Evolutionary conservation across 192 early-diverging fungal genomes (phyloP).

Genomic region (Coemansia aciculifera): DNA sequence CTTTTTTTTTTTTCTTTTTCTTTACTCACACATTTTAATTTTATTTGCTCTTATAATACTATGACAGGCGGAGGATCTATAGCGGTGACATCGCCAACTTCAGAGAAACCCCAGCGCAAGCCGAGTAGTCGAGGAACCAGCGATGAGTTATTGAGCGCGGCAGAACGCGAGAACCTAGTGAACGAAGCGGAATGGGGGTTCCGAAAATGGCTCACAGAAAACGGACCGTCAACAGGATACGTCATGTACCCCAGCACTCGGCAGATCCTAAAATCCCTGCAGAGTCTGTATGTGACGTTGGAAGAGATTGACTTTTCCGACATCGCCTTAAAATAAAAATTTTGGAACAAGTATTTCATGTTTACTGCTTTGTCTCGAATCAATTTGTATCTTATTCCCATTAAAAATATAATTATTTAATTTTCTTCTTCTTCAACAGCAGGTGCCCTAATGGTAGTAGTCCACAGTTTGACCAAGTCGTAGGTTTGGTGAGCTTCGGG

Average conservation of each 20-base stretch:
- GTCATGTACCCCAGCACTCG: conserved; percentile 48
- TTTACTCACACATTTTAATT: not conserved
- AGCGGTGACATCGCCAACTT: conserved; percentile 24
- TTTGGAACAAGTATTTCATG: no score
- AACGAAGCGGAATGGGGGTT: conserved; percentile 46
- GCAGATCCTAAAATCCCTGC: conserved; percentile 46
- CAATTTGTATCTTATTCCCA: no score
- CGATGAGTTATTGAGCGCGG: conserved; percentile 17
- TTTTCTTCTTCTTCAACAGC: not conserved
- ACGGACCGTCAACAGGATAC: conserved; percentile 27
- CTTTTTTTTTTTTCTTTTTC: not conserved
- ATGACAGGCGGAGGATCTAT: conserved; percentile 21
- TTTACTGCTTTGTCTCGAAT: no score
- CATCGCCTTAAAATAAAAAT: conserved; percentile 18
- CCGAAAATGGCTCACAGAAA: conserved; percentile 34
- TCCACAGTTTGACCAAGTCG: conserved; percentile 41
- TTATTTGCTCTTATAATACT: not conserved
- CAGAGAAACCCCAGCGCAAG: conserved; percentile 2
- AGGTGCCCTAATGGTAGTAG: not conserved
- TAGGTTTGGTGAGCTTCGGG: conserved; percentile 41
- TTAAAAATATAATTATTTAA: no score
- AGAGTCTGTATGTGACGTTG: conserved; percentile 21
- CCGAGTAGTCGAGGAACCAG: not conserved
- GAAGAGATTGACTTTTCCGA: conserved; percentile 41
- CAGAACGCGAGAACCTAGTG: conserved; percentile 32